A percentile compares a stretch with the other conserved stretches of the same genome.
Conservation (phyloP, 305 asterid species). For the Salvia sclarea region DNA sequence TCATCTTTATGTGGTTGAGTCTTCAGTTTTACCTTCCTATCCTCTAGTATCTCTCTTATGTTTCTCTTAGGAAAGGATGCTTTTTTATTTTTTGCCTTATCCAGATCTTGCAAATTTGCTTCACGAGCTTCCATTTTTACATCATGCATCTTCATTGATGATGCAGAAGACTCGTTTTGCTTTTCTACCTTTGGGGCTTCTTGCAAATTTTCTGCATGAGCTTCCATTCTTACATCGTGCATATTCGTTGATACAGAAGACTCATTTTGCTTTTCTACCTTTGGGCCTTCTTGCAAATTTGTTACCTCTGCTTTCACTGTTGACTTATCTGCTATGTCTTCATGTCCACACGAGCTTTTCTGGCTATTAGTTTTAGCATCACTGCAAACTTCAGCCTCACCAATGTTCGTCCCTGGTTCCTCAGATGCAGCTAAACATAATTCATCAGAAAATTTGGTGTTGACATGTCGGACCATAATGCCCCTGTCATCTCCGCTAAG, state of each 20-base stretch:
- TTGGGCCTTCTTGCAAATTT: constrained; percentile 24
- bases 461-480: constrained; percentile 39
- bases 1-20: constrained; percentile 35
- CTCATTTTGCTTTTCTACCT: constrained; percentile 36
- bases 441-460: constrained; percentile 45
- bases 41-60: constrained; percentile 32
- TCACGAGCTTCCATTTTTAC: constrained; percentile 25
- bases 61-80: constrained; percentile 25
- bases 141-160: constrained; percentile 33
- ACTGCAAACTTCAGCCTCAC: constrained; percentile 31
- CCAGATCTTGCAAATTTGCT: constrained; percentile 32
- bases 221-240: constrained; percentile 34
- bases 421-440: constrained; percentile 28
- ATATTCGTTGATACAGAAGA: constrained; percentile 21
- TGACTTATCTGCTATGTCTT: constrained; percentile 37
- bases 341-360: constrained; percentile 34
- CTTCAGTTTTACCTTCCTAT: constrained; percentile 30
- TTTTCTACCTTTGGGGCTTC: constrained; percentile 36
- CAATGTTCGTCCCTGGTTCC: constrained; percentile 33
- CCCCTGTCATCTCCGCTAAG: constrained; percentile 48
- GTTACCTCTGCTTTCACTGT: constrained; percentile 31
- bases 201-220: constrained; percentile 15
- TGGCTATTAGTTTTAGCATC: constrained; percentile 31
- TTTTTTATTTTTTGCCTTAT: constrained; percentile 32
- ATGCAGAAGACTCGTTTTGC: constrained; percentile 25